Evolutionary conservation across 345 rosid species (phyloP).

Genomic region (Melaleuca quinquenervia): DNA sequence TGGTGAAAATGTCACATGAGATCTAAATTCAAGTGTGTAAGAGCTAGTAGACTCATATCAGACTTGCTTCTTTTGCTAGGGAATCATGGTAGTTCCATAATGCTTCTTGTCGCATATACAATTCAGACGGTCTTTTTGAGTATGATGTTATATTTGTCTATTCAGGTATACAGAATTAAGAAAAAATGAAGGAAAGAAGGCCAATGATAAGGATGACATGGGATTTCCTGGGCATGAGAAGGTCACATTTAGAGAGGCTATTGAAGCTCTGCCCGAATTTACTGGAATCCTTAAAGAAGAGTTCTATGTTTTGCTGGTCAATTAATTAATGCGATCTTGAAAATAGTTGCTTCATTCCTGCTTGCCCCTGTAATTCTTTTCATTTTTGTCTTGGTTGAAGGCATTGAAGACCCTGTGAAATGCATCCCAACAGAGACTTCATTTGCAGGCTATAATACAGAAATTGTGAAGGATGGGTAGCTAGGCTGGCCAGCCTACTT

Average conservation of each 20-base stretch:
- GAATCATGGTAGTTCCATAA: background rate
- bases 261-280: constrained; percentile 67
- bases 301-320: background rate
- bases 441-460: constrained; percentile 66
- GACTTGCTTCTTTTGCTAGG: background rate
- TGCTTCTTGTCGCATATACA: background rate
- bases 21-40: background rate
- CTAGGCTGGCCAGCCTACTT: constrained; percentile 49
- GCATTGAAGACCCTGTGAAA: constrained; percentile 21
- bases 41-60: background rate
- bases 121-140: background rate
- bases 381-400: constrained; percentile 11
- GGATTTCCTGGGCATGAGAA: constrained; percentile 57
- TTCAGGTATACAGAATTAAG: constrained; percentile 54
- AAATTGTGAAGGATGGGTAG: constrained; percentile 47
- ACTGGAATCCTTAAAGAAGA: constrained; percentile 50
- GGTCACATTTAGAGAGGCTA: constrained; percentile 74
- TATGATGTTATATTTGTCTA: background rate
- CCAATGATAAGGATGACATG: constrained; percentile 22
- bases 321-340: background rate
- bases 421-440: constrained; percentile 55
- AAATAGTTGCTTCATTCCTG: background rate
- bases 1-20: background rate
- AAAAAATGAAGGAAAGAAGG: constrained; percentile 46
- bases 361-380: background rate